Evolutionary conservation across 352 stramenopile species (phyloP), one percentile per base, ranked within the genome.

Genomic region (Globisporangium emineosum): DNA sequence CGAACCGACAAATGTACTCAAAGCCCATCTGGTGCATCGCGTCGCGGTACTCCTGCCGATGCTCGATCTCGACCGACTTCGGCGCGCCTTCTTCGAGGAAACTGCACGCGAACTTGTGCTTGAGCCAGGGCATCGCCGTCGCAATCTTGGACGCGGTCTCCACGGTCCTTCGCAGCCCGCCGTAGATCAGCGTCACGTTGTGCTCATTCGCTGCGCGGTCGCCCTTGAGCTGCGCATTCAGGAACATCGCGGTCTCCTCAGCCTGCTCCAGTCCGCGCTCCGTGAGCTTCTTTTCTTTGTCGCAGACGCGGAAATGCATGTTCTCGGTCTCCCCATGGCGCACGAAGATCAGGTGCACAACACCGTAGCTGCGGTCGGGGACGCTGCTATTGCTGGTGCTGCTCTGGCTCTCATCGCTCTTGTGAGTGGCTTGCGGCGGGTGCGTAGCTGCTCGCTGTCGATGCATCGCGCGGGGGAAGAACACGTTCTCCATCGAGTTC

Each of bases 261-360:
- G 83, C 83, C 42, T 91, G 81, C 42, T 87, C 73, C 45, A 79
- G 72, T 23, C 86, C 83, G 7, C 77, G 73, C 23, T 73, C 66
- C 4, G 86, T 93, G 25, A 94, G 69, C 47, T 70, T 76, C 62
- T 94, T 94, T 51, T 94, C 83, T 25, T 73, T 73, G 60, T 94
- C 86, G 17, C 71, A 72, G 2, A 91, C 82, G 23, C 80, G 70
- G 49, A 94, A 94, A 53, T 93, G 84, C n/a, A 93, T 91, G 65
- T 94, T 94, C 59, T 93, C 78, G 0, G 81, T 79, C 65, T 94
- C 86, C 32, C 73, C 86, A 33, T 94, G 86, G 10, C 86, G 83
- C 52, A 94, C 71, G 30, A 94, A 81, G 32, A 93, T 72, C 25
- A 93, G 32, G 49, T 89, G 84, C 10, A 79, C 83, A 17, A 90